phyloP scores from a whole-genome alignment of 2,329 filamentous ascomycete species.

The Talaromyces sp. region DNA sequence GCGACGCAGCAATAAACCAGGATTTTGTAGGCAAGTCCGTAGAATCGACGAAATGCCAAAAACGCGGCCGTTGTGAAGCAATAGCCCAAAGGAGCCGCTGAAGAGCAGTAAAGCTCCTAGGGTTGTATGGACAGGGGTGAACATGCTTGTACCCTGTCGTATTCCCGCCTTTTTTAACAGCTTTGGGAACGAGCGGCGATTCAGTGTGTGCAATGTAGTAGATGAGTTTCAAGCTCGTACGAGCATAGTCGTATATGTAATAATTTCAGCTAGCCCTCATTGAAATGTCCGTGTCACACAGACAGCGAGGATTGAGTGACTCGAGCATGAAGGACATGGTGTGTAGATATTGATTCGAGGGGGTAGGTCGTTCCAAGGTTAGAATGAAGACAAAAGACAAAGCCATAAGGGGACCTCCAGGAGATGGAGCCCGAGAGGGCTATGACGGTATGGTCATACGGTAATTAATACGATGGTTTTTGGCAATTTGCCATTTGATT shows the following conservation, averaged over 20 bases:
- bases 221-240: neutral
- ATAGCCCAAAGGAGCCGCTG: constrained; percentile 46
- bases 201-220: neutral
- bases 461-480: neutral
- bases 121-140: constrained; percentile 49
- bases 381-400: no score
- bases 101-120: constrained; percentile 49
- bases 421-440: constrained; percentile 4
- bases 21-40: constrained; percentile 37
- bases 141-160: constrained; percentile 34
- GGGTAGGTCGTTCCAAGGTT: neutral
- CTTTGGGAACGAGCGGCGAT: neutral
- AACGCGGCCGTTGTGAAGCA: constrained; percentile 48
- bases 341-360: neutral
- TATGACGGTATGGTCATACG: neutral
- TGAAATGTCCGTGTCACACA: neutral
- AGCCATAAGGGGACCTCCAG: neutral
- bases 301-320: neutral
- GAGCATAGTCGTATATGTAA: neutral
- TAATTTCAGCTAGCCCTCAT: neutral
- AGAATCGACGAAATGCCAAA: constrained; percentile 49
- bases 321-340: neutral
- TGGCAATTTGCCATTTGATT: neutral
- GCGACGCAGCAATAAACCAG: constrained; percentile 20
- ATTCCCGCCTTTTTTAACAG: no score